These are phyloP conservation scores for Chlorella sorokiniana DNA, from an alignment of 139 green algal species.

Conservation along the genomic window DNA sequence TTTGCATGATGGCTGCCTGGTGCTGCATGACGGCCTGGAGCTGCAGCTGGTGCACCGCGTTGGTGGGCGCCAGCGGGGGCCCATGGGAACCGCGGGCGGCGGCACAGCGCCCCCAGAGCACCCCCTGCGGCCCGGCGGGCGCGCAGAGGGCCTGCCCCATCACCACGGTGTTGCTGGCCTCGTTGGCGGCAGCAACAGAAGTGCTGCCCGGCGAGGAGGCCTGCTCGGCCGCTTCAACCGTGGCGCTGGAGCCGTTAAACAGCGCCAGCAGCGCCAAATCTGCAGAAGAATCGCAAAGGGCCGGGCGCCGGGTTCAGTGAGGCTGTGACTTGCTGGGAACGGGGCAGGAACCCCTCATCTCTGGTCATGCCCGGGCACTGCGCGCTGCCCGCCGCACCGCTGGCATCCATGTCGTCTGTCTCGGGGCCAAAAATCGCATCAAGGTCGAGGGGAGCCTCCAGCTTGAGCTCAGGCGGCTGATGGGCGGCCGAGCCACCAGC, in stretches of 20 bases:
- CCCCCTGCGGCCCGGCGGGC: background rate
- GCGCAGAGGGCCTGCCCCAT: background rate
- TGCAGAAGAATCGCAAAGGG: background rate
- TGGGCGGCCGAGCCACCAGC: background rate
- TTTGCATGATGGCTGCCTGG: slow-evolving; percentile 28
- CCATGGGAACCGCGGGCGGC: background rate
- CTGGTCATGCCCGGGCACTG: background rate
- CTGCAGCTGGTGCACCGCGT: slow-evolving; percentile 35
- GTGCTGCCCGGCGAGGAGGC: background rate
- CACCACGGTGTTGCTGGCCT: background rate
- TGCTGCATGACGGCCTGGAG: slow-evolving; percentile 31
- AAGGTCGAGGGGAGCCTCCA: slow-evolving; percentile 8
- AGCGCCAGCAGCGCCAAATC: slow-evolving; percentile 31
- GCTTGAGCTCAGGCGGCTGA: background rate
- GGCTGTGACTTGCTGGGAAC: background rate
- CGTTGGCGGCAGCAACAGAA: background rate
- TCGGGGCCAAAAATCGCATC: background rate
- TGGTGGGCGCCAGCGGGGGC: background rate
- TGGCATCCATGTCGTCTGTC: slow-evolving; percentile 10
- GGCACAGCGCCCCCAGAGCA: background rate
- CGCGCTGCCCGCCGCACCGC: background rate
- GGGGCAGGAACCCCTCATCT: background rate
- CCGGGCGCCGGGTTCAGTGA: background rate
- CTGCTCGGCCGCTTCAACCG: background rate
- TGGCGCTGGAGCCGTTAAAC: slow-evolving; percentile 2